Evolutionary conservation across 768 basidiomycete species (phyloP).

Genomic region (Crepidotus variabilis): DNA sequence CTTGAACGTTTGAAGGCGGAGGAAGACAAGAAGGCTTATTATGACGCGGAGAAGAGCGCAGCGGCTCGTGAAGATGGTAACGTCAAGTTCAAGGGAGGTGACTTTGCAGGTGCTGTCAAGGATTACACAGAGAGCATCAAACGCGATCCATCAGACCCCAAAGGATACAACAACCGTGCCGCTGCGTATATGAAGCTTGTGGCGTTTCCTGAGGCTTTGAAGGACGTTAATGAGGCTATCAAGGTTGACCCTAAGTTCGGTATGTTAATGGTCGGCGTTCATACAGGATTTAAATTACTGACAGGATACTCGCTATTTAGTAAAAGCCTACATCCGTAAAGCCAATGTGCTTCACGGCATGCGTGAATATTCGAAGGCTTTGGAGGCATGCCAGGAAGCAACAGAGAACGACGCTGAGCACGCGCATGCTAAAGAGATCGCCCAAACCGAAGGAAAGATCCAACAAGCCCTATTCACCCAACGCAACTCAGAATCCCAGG

Average conservation of each 20-base stretch:
- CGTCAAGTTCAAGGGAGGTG: slow-evolving; percentile 82
- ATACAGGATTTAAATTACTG: background rate
- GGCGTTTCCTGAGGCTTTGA: slow-evolving; percentile 92
- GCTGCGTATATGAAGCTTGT: slow-evolving; percentile 94
- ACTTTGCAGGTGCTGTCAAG: slow-evolving; percentile 91
- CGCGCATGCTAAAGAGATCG: slow-evolving; percentile 83
- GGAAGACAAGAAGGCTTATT: slow-evolving; percentile 75
- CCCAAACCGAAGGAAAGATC: slow-evolving; percentile 74
- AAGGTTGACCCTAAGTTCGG: slow-evolving; percentile 84
- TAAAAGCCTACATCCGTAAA: slow-evolving; percentile 97
- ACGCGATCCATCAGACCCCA: slow-evolving; percentile 84
- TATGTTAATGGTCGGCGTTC: slow-evolving; percentile 26
- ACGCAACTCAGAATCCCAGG: slow-evolving; percentile 82
- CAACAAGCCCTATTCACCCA: slow-evolving; percentile 77
- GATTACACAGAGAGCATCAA: slow-evolving; percentile 95
- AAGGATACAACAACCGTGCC: slow-evolving; percentile 98
- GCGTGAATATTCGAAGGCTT: slow-evolving; percentile 87
- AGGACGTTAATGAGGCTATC: slow-evolving; percentile 93
- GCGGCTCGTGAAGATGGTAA: slow-evolving; percentile 91
- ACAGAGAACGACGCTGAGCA: slow-evolving; percentile 73
- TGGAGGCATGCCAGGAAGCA: slow-evolving; percentile 80
- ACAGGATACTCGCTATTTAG: slow-evolving; percentile 27
- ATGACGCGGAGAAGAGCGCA: slow-evolving; percentile 82
- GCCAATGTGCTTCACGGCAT: slow-evolving; percentile 79
- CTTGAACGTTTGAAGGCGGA: slow-evolving; percentile 78